Evolutionary conservation across 768 basidiomycete species (phyloP), one percentile per base, ranked within the genome.

Genomic region (Suillus subaureus): DNA sequence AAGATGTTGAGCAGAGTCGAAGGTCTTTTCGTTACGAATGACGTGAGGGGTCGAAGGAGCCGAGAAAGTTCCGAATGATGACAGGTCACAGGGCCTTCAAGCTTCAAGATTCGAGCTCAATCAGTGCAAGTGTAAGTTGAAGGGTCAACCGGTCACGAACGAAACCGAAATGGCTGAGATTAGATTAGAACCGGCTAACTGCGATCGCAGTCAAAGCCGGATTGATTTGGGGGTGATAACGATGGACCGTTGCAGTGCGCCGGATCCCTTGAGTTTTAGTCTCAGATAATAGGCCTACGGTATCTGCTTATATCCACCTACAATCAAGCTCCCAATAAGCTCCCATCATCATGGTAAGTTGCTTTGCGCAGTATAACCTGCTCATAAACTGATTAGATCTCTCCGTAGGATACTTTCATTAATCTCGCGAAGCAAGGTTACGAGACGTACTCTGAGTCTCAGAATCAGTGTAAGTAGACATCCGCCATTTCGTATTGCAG

Each of bases 371-470:
- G 1, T 16, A 47, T 66, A 37, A 68, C n/a, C 39, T 37, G 33
- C 33, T 9, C 33, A 63, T 35, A 15, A 18, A 45, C 15, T 43
- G 21, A 55, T 55, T 1, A 13, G 21, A 28, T 31, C 5, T 39
- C 16, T 42, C 28, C 16, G 16, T 9, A 90, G 92, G 90, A 92
- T 66, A 82, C 74, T 65, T 84, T 93, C 70, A 82, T 91, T 43
- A 86, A 85, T 65, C 75, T 93, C 69, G 93, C 91, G 12, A 89
- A 92, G 77, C 75, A 93, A 76, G 86, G 87, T 67, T 75, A 84
- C 69, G 75, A 85, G 45, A 80, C 86, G 73, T 87, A 87, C 78
- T 77, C 80, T 69, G 54, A 65, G 11, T 47, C 69, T 31, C 57
- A 65, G 13, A 28, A 66, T 68, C 57, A 66, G 67, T 61, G 47